A percentile compares a stretch with the other conserved stretches of the same genome.
phyloP scores from a whole-genome alignment of 257 asterid species.

The Penstemon newberryi region DNA sequence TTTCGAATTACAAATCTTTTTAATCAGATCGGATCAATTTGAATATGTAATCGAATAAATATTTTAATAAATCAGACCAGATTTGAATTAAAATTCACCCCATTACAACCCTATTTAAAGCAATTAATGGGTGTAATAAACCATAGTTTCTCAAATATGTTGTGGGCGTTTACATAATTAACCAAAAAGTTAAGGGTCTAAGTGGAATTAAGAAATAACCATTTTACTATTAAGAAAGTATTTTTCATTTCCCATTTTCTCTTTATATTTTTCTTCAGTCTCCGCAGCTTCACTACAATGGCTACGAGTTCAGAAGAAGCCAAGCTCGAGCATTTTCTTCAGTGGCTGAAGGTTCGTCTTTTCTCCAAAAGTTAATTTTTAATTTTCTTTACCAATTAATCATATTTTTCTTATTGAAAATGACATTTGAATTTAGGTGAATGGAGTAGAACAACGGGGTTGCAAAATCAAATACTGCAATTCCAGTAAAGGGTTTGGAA shows the following conservation, averaged over 20 bases:
- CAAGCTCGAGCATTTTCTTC: conserved; percentile 71
- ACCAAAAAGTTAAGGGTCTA: neutral
- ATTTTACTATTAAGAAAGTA: neutral
- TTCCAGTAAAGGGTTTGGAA: conserved; percentile 76
- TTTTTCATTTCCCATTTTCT: neutral
- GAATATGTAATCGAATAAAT: too few relatives aligned
- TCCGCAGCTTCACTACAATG: conserved; percentile 43
- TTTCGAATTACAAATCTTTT: too few relatives aligned
- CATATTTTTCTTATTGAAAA: neutral
- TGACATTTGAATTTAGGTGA: conserved; percentile 50
- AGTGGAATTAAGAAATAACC: neutral
- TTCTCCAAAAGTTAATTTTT: neutral
- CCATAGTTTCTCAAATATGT: neutral
- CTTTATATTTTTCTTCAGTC: conserved; percentile 9
- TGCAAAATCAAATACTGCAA: conserved; percentile 73
- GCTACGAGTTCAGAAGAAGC: conserved; percentile 57
- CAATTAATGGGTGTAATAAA: too few relatives aligned
- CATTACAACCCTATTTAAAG: too few relatives aligned
- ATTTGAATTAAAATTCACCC: too few relatives aligned
- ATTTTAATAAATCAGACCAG: too few relatives aligned
- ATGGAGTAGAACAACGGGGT: conserved; percentile 73
- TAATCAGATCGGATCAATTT: too few relatives aligned
- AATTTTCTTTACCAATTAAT: neutral
- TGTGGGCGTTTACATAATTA: neutral
- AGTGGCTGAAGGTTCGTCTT: conserved; percentile 67